phyloP scores from a whole-genome alignment of 2,329 filamentous ascomycete species.

The Sphaceloma murrayae region DNA sequence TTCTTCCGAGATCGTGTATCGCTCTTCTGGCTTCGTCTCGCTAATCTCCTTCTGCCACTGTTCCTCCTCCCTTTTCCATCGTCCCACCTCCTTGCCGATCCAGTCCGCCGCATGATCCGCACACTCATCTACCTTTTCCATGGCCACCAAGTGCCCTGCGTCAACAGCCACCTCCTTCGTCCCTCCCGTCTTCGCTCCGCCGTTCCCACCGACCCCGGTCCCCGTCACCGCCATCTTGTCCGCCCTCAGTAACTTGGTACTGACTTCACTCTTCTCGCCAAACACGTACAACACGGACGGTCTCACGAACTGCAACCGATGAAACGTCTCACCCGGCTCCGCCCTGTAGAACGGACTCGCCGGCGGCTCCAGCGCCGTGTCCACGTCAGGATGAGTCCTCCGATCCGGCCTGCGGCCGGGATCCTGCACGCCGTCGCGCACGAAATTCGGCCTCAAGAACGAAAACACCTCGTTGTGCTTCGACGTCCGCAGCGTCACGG shows the following conservation, averaged over 20 bases:
- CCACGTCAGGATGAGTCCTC: constrained; percentile 37
- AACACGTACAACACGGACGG: constrained; percentile 62
- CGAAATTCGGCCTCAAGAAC: constrained; percentile 55
- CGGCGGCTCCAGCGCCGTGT: constrained; percentile 24
- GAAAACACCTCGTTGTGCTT: constrained; percentile 84
- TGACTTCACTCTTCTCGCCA: constrained; percentile 51
- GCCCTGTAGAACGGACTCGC: constrained; percentile 56
- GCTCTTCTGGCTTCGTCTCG: constrained; percentile 23
- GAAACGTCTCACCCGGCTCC: constrained; percentile 50
- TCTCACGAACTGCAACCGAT: constrained; percentile 49
- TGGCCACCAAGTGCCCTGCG: constrained; percentile 65
- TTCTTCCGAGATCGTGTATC: constrained; percentile 24
- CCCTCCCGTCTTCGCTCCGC: constrained; percentile 52
- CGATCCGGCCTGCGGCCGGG: constrained; percentile 30
- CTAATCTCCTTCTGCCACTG: constrained; percentile 24
- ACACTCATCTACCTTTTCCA: constrained; percentile 62
- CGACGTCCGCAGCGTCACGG: constrained; percentile 66
- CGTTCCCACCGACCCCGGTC: constrained; percentile 55
- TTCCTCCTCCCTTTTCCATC: constrained; percentile 28
- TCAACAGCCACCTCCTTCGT: constrained; percentile 58
- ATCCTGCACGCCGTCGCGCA: constrained; percentile 20
- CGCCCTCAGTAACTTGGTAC: constrained; percentile 40
- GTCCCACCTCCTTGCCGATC: constrained; percentile 27
- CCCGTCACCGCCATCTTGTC: constrained; percentile 58
- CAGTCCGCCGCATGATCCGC: constrained; percentile 44